These are phyloP conservation scores for Corynespora cassiicola DNA, from an alignment of 2,329 filamentous ascomycete genomes.

Conservation along the genomic window DNA sequence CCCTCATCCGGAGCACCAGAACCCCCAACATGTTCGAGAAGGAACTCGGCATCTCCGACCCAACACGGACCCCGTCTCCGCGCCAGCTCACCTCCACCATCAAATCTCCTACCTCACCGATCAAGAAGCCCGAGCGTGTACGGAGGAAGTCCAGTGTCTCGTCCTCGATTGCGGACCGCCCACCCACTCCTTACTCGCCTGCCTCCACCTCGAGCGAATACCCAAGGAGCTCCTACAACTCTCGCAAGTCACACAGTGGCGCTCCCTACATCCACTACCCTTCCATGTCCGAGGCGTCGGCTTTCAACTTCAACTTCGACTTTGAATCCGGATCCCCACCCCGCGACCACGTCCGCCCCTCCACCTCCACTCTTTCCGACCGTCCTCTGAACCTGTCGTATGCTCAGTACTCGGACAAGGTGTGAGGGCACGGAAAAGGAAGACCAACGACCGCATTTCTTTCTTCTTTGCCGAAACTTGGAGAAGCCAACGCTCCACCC, in stretches of 20 bases:
- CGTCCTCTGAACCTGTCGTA: constrained; percentile 23
- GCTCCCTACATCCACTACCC: constrained; percentile 42
- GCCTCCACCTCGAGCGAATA: constrained; percentile 36
- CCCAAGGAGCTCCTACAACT: constrained; percentile 29
- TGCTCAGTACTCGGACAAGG: constrained; percentile 14
- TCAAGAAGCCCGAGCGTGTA: constrained; percentile 38
- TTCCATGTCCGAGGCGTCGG: constrained; percentile 45
- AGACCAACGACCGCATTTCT: neutral
- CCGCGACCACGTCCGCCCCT: constrained; percentile 11
- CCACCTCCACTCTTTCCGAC: constrained; percentile 17
- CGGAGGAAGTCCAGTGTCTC: constrained; percentile 44
- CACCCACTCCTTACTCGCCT: constrained; percentile 48
- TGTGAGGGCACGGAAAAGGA: too few relatives aligned
- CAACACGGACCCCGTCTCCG: constrained; percentile 35
- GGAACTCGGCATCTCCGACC: constrained; percentile 35
- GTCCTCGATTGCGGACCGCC: constrained; percentile 43
- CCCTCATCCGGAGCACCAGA: constrained; percentile 30
- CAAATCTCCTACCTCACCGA: constrained; percentile 33
- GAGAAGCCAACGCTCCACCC: too few relatives aligned
- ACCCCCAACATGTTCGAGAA: constrained; percentile 44
- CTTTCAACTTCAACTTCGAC: constrained; percentile 42
- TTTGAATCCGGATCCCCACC: constrained; percentile 26
- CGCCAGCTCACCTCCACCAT: constrained; percentile 21
- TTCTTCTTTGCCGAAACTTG: too few relatives aligned
- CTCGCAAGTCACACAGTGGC: constrained; percentile 32